Conservation (phyloP, 371 early-diverging fungal genomes). For the Rhizopus arrhizus region DNA sequence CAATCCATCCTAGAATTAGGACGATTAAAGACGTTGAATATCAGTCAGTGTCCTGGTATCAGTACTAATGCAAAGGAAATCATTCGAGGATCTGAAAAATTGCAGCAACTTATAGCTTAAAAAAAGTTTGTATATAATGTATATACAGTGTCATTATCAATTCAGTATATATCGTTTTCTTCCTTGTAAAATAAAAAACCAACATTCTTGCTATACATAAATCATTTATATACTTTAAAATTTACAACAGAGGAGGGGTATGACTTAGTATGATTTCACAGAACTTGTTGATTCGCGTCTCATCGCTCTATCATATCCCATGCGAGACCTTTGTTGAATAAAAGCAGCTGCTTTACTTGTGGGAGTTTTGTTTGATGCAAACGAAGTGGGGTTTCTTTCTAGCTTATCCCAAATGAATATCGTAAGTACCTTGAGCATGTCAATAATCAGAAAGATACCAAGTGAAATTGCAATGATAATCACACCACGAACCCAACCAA, state of each 20-base stretch:
- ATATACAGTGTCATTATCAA: background rate
- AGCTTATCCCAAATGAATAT: conserved; percentile 67
- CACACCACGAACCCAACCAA: conserved; percentile 60
- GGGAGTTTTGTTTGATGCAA: conserved; percentile 11
- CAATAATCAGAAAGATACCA: conserved; percentile 74
- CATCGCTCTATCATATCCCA: conserved; percentile 43
- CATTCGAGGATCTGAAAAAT: conserved; percentile 16
- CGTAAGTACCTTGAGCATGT: conserved; percentile 81
- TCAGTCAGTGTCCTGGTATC: conserved; percentile 40
- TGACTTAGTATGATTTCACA: conserved; percentile 33
- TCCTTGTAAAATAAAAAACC: conserved; percentile 1
- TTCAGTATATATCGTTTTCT: background rate
- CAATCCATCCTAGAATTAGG: conserved; percentile 30
- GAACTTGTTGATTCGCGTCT: conserved; percentile 38
- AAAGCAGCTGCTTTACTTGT: conserved; percentile 22
- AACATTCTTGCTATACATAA: background rate
- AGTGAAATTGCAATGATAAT: conserved; percentile 70
- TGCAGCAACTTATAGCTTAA: conserved; percentile 24
- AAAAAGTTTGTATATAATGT: background rate
- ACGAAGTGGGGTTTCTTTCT: conserved; percentile 7
- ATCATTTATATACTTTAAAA: no score
- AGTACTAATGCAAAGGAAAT: conserved; percentile 18
- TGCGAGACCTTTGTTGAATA: conserved; percentile 26
- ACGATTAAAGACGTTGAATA: conserved; percentile 23
- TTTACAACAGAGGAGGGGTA: no score